A percentile compares a stretch with the other conserved stretches of the same genome.
These are phyloP conservation scores for Metschnikowia reukaufii DNA, from an alignment of 805 yeast species.

Conservation along the genomic window DNA sequence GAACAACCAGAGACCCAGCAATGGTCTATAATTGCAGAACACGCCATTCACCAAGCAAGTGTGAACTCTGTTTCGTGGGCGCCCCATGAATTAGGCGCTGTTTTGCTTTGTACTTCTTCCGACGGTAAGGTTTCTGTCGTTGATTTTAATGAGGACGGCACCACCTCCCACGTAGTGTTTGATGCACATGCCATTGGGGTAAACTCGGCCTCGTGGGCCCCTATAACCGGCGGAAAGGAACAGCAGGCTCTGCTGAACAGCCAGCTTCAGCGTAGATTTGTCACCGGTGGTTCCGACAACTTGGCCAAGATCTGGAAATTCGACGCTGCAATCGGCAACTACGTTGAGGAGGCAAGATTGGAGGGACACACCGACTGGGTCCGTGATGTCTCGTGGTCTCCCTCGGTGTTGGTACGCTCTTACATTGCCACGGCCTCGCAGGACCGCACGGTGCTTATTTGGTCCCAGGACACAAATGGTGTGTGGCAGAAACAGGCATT, in stretches of 20 bases:
- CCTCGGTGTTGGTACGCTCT: slow-evolving; percentile 79
- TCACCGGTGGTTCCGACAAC: slow-evolving; percentile 94
- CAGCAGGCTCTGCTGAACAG: slow-evolving; percentile 14
- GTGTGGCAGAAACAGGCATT: slow-evolving; percentile 81
- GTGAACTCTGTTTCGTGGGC: slow-evolving; percentile 97
- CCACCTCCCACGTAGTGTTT: slow-evolving; percentile 59
- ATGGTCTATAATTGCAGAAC: slow-evolving; percentile 87
- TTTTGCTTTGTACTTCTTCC: slow-evolving; percentile 83
- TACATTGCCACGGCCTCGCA: slow-evolving; percentile 97
- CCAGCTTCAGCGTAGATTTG: slow-evolving; percentile 62
- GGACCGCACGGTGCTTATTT: slow-evolving; percentile 89
- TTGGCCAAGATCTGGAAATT: slow-evolving; percentile 87
- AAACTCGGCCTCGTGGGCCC: slow-evolving; percentile 95
- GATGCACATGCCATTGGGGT: slow-evolving; percentile 93
- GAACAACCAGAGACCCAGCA: slow-evolving; percentile 74
- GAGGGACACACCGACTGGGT: slow-evolving; percentile 98
- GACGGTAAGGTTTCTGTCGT: slow-evolving; percentile 91
- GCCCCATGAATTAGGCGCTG: slow-evolving; percentile 94
- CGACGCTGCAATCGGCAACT: slow-evolving; percentile 54
- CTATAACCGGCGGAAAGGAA: slow-evolving; percentile 44
- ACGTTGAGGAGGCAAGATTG: slow-evolving; percentile 70
- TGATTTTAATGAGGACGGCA: slow-evolving; percentile 88
- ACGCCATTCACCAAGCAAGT: slow-evolving; percentile 86
- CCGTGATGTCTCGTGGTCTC: slow-evolving; percentile 98
- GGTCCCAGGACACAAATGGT: slow-evolving; percentile 79